Evolutionary conservation across 257 asterid genomes (phyloP).

Genomic region (Galeopsis tetrahit): DNA sequence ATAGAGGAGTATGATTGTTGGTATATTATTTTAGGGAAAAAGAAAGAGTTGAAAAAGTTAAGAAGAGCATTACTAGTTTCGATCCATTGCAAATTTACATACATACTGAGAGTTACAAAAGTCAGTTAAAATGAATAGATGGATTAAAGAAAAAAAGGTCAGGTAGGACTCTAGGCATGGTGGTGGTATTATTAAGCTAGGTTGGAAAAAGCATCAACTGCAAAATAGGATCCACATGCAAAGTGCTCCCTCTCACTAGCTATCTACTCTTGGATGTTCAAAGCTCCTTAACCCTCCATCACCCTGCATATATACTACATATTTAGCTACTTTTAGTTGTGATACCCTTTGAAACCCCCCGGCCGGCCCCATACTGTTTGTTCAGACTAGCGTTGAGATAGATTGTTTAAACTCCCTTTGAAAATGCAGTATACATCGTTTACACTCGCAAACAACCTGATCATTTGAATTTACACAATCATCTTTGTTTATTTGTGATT

Average conservation of each 20-base stretch:
- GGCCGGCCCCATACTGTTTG: constrained; percentile 88
- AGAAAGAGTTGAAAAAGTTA: no score
- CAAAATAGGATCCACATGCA: constrained; percentile 83
- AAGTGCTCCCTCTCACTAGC: constrained; percentile 91
- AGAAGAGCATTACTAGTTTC: no score
- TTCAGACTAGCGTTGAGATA: constrained; percentile 70
- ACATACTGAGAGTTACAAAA: background rate
- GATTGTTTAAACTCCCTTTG: constrained; percentile 69
- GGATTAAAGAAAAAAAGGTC: no score
- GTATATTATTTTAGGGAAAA: no score
- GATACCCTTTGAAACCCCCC: constrained; percentile 80
- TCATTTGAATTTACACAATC: no score
- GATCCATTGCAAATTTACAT: no score
- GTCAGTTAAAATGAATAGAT: no score
- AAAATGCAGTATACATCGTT: constrained; percentile 88
- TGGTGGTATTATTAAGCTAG: constrained; percentile 42
- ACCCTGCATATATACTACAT: constrained; percentile 47
- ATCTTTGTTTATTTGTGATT: no score
- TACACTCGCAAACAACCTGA: constrained; percentile 76
- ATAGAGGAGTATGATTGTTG: no score
- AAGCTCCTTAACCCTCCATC: constrained; percentile 80
- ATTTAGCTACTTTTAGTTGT: no score
- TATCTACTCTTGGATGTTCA: constrained; percentile 94
- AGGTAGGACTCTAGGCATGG: constrained; percentile 97
- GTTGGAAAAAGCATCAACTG: constrained; percentile 76